Percentiles rank a stretch among this genome's conserved stretches.
phyloP scores from a whole-genome alignment of 805 yeast genomes.

The Clavispora vitiphila region DNA sequence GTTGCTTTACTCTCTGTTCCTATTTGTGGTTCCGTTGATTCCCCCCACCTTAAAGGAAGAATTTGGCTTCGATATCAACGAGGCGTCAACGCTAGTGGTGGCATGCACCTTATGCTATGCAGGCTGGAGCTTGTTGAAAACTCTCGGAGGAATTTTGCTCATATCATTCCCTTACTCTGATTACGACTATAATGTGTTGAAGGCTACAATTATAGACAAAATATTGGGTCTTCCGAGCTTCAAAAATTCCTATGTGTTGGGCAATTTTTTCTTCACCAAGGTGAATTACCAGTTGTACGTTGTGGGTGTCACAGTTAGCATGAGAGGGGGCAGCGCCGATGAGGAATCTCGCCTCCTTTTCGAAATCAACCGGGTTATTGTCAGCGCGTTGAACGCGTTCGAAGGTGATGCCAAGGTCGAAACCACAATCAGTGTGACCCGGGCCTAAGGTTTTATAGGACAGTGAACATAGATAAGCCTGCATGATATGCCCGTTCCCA shows the following conservation, averaged over 20 bases:
- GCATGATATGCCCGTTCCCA: conserved; percentile 6
- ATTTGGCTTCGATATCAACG: conserved; percentile 36
- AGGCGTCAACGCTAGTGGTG: conserved; percentile 41
- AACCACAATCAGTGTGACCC: conserved; percentile 24
- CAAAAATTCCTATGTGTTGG: conserved; percentile 44
- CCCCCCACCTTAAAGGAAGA: conserved; percentile 25
- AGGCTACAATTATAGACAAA: conserved; percentile 36
- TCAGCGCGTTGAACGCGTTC: conserved; percentile 24
- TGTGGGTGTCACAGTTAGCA: conserved; percentile 48
- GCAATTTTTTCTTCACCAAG: conserved; percentile 50
- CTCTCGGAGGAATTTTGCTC: conserved; percentile 48
- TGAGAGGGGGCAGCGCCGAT: conserved; percentile 69
- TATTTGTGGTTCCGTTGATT: conserved; percentile 37
- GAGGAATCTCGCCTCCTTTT: conserved; percentile 57
- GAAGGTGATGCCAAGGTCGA: conserved; percentile 27
- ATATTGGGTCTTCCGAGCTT: conserved; percentile 49
- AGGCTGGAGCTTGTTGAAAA: conserved; percentile 49
- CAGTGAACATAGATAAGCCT: neutral
- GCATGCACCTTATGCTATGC: conserved; percentile 42
- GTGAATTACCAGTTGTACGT: conserved; percentile 59
- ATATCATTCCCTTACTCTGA: conserved; percentile 48
- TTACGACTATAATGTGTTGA: conserved; percentile 32
- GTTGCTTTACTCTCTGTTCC: conserved; percentile 34
- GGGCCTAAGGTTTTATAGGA: conserved; percentile 3
- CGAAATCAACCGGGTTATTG: conserved; percentile 42